Evolutionary conservation across 495 filamentous ascomycete genomes (phyloP).

Genomic region (Trichoderma reesei): DNA sequence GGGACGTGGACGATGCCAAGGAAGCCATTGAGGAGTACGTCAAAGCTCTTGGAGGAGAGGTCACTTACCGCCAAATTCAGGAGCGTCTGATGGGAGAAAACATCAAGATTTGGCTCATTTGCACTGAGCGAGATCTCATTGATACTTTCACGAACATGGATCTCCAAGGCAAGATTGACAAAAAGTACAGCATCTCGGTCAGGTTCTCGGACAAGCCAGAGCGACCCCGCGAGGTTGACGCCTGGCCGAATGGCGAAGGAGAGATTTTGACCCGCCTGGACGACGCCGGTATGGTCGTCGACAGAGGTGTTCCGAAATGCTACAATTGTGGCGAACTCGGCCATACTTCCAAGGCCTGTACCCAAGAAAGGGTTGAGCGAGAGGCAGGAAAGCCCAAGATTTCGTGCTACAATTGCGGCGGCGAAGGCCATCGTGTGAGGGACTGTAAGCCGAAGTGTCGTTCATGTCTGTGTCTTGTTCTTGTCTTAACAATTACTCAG

Average conservation of each 20-base stretch:
- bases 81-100: conserved; percentile 55
- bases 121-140: conserved; percentile 52
- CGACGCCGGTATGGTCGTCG: conserved; percentile 60
- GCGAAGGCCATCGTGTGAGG: conserved; percentile 56
- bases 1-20: conserved; percentile 67
- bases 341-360: conserved; percentile 57
- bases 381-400: conserved; percentile 40
- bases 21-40: conserved; percentile 62
- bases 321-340: conserved; percentile 64
- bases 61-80: conserved; percentile 65
- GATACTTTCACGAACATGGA: conserved; percentile 66
- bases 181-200: conserved; percentile 65
- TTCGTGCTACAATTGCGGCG: conserved; percentile 67
- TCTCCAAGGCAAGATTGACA: conserved; percentile 68
- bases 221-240: conserved; percentile 47
- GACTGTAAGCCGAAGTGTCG: conserved; percentile 45
- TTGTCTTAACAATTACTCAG: conserved; percentile 27
- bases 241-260: conserved; percentile 54
- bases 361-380: conserved; percentile 45
- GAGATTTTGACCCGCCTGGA: conserved; percentile 67
- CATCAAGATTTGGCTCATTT: conserved; percentile 63
- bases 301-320: conserved; percentile 60
- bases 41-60: conserved; percentile 44
- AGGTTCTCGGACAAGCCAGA: conserved; percentile 53
- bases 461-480: conserved; percentile 12